Conservation (phyloP, 305 asterid genomes). For the Nicotiana rustica region DNA sequence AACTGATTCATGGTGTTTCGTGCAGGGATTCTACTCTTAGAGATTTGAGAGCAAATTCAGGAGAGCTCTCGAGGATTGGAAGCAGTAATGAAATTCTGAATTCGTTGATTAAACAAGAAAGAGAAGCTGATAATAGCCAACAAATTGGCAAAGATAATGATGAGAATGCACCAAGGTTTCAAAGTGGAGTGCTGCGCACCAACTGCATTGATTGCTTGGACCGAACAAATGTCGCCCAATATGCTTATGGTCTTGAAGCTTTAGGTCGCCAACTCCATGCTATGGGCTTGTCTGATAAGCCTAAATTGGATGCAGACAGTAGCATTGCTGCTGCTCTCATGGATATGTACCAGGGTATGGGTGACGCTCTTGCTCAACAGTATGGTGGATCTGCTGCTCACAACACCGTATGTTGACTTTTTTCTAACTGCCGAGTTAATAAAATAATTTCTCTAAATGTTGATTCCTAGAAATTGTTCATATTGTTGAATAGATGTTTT, state of each 20-base stretch:
- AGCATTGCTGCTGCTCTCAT: conserved; percentile 98
- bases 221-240: conserved; percentile 96
- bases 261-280: conserved; percentile 96
- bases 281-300: conserved; percentile 83
- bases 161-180: conserved; percentile 59
- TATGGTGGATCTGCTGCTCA: conserved; percentile 99
- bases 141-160: conserved; percentile 50
- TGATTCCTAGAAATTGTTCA: conserved; percentile 25
- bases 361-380: conserved; percentile 99
- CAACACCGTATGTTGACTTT: conserved; percentile 66
- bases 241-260: conserved; percentile 96
- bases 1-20: conserved; percentile 38
- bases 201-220: conserved; percentile 99
- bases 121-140: conserved; percentile 59
- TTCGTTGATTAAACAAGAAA: conserved; percentile 63
- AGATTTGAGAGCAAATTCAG: conserved; percentile 76
- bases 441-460: conserved; percentile 28
- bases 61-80: conserved; percentile 69
- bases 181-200: conserved; percentile 97
- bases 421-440: conserved; percentile 33
- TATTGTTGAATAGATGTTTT: conserved; percentile 40
- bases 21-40: conserved; percentile 79
- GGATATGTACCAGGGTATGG: conserved; percentile 99
- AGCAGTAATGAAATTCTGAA: conserved; percentile 53
- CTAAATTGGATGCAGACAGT: conserved; percentile 92